phyloP scores from a whole-genome alignment of 805 yeast species.

The Kodamaea hsintzibuensis region DNA sequence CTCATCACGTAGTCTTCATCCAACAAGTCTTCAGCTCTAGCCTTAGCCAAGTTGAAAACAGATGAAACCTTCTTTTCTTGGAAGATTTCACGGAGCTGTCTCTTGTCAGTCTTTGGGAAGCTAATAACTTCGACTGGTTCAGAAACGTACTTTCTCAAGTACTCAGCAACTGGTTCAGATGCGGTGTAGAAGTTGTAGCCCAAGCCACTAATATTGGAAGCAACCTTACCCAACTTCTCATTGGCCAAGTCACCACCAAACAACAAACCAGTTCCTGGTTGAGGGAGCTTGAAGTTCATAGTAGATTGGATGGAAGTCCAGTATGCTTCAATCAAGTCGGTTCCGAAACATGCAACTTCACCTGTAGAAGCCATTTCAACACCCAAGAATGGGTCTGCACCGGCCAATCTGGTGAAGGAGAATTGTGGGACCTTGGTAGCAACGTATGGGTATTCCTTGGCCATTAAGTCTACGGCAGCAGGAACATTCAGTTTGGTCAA shows the following conservation, averaged over 20 bases:
- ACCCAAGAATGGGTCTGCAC: constrained; percentile 98
- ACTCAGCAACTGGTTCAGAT: constrained; percentile 66
- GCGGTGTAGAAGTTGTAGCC: constrained; percentile 86
- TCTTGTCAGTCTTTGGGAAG: constrained; percentile 91
- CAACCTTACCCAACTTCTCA: constrained; percentile 72
- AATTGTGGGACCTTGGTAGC: constrained; percentile 99
- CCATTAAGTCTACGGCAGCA: constrained; percentile 82
- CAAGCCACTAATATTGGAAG: constrained; percentile 62
- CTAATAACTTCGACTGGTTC: constrained; percentile 66
- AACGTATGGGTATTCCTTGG: constrained; percentile 70
- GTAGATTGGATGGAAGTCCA: constrained; percentile 97
- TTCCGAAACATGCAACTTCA: constrained; percentile 97
- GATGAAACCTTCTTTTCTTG: constrained; percentile 79
- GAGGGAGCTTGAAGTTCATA: constrained; percentile 94
- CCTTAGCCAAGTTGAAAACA: constrained; percentile 89
- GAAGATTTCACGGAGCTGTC: constrained; percentile 91
- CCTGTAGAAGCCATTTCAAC: constrained; percentile 99
- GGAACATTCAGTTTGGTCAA: constrained; percentile 74
- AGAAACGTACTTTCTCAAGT: constrained; percentile 54
- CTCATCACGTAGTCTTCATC: constrained; percentile 98
- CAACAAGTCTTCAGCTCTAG: constrained; percentile 79
- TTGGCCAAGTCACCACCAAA: constrained; percentile 91
- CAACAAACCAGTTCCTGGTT: constrained; percentile 84
- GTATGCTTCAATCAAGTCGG: constrained; percentile 83
- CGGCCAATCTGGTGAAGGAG: constrained; percentile 96